These are phyloP conservation scores for Cryphonectria nitschkei DNA, from an alignment of 2,329 filamentous ascomycete genomes.

Conservation along the genomic window DNA sequence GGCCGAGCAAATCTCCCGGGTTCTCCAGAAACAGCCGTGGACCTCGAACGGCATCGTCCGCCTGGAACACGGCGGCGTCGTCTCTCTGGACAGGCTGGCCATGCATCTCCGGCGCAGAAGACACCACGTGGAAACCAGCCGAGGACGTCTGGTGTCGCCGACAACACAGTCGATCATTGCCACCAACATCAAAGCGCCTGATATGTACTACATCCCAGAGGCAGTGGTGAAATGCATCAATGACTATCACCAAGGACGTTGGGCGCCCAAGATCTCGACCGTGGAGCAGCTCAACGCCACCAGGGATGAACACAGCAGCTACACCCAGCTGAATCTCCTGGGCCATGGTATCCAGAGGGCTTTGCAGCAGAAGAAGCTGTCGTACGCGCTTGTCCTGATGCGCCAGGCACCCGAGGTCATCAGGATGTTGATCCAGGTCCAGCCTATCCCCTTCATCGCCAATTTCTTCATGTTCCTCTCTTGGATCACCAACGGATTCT, in stretches of 20 bases:
- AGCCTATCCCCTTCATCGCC: conserved; percentile 2
- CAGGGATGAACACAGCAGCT: neutral
- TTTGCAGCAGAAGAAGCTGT: neutral
- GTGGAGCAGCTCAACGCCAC: conserved; percentile 3
- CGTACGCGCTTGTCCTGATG: conserved; percentile 3
- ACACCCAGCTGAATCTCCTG: conserved; percentile 1
- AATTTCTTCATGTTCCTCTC: conserved; percentile 6
- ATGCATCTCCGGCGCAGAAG: conserved; percentile 11
- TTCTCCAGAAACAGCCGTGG: conserved; percentile 4
- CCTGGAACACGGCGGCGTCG: conserved; percentile 8
- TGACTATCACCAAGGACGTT: neutral
- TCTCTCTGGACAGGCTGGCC: conserved; percentile 6
- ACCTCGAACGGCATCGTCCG: neutral
- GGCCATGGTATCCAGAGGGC: conserved; percentile 6
- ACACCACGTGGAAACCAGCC: neutral
- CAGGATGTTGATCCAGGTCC: neutral
- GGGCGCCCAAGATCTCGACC: neutral
- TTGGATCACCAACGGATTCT: neutral
- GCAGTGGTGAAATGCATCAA: neutral
- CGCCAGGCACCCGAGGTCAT: conserved; percentile 9
- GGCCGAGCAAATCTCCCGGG: neutral
- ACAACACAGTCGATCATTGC: neutral
- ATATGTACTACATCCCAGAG: conserved; percentile 4
- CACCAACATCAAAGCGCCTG: neutral
- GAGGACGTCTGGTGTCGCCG: neutral